These are phyloP conservation scores for Annulohypoxylon moriforme DNA, from an alignment of 495 filamentous ascomycete genomes.

Conservation along the genomic window DNA sequence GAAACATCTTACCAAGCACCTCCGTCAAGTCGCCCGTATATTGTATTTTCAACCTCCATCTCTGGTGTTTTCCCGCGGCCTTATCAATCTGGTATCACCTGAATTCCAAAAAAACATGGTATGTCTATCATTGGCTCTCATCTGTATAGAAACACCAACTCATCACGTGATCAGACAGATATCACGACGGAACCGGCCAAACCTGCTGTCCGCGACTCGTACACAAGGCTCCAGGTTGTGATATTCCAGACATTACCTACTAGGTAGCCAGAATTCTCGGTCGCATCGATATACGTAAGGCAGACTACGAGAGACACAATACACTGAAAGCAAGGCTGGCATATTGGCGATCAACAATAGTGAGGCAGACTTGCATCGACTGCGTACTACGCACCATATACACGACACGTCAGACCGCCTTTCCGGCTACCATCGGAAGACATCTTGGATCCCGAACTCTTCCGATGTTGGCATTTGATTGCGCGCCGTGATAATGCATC, in stretches of 20 bases:
- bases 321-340: background rate
- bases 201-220: background rate
- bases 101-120: too few relatives aligned
- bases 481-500: background rate
- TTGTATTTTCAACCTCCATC: background rate
- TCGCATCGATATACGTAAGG: background rate
- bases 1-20: background rate
- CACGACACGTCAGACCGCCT: slow-evolving; percentile 1
- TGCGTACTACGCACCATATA: background rate
- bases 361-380: background rate
- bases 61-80: too few relatives aligned
- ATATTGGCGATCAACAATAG: background rate
- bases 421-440: background rate
- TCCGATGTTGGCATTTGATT: background rate
- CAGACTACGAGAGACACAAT: background rate
- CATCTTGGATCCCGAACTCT: background rate
- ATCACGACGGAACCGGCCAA: background rate
- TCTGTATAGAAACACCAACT: too few relatives aligned
- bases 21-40: background rate
- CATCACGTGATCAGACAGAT: background rate
- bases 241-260: background rate
- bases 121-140: too few relatives aligned
- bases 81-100: too few relatives aligned
- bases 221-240: background rate
- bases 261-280: background rate